phyloP scores from a whole-genome alignment of 768 basidiomycete species.

The Panaeolus cyanescens region DNA sequence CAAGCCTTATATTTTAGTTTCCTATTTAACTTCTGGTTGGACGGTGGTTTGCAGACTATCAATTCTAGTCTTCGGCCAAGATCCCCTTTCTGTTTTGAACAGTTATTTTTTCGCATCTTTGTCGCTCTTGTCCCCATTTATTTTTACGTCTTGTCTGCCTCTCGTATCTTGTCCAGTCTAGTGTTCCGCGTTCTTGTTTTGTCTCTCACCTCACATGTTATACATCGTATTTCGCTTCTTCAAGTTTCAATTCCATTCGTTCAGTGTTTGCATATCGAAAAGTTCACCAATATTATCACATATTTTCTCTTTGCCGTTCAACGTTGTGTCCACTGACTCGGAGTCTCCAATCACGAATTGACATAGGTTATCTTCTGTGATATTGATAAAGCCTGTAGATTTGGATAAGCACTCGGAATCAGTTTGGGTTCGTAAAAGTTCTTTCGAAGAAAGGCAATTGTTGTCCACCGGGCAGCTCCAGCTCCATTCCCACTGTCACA shows the following conservation, averaged over 20 bases:
- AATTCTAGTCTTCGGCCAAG: background rate
- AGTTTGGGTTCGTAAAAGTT: no score
- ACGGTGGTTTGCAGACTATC: background rate
- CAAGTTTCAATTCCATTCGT: slow-evolving; percentile 7
- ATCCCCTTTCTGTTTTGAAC: background rate
- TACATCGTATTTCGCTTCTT: background rate
- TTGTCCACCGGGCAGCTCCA: no score
- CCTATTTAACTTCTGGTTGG: background rate
- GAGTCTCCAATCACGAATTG: no score
- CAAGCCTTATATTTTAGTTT: background rate
- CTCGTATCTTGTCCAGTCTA: background rate
- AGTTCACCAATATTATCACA: background rate
- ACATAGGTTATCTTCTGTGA: no score
- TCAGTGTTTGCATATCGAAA: background rate
- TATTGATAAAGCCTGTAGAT: no score
- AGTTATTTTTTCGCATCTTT: background rate
- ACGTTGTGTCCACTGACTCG: background rate
- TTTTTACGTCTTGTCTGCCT: background rate
- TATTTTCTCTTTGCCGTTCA: background rate
- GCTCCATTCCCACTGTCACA: no score
- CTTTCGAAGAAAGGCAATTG: no score
- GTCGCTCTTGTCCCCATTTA: background rate
- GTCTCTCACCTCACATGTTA: background rate
- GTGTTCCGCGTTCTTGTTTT: slow-evolving; percentile 1
- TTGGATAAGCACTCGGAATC: no score